Percentiles rank a stretch among this genome's conserved stretches.
phyloP scores from a whole-genome alignment of 495 filamentous ascomycete species.

The Talaromyces liani region DNA sequence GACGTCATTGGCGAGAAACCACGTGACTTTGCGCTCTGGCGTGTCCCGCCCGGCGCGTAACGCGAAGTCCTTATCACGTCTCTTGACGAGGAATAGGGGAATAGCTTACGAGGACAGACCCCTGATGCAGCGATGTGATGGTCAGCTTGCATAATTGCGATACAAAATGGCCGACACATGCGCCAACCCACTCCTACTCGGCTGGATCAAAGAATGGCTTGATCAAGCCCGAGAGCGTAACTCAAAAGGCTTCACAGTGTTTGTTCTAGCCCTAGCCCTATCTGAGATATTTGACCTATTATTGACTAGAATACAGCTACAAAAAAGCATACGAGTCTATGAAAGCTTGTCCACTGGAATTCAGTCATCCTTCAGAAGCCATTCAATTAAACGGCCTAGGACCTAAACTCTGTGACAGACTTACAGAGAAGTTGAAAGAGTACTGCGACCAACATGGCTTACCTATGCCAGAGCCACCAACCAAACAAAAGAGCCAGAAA shows the following conservation, averaged over 20 bases:
- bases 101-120: not conserved
- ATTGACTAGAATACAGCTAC: slow-evolving; percentile 39
- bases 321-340: slow-evolving; percentile 77
- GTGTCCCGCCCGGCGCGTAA: not conserved
- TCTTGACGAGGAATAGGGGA: not conserved
- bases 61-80: not conserved
- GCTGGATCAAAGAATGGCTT: slow-evolving; percentile 75
- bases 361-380: slow-evolving; percentile 68
- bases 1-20: not conserved
- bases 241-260: slow-evolving; percentile 59
- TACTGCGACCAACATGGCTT: slow-evolving; percentile 63
- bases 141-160: not conserved
- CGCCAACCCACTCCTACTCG: slow-evolving; percentile 67
- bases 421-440: slow-evolving; percentile 59
- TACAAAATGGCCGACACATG: slow-evolving; percentile 38
- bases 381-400: slow-evolving; percentile 68
- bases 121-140: not conserved
- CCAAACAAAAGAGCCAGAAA: slow-evolving; percentile 31
- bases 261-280: slow-evolving; percentile 12
- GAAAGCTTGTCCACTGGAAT: slow-evolving; percentile 66
- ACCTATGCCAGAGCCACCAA: slow-evolving; percentile 57
- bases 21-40: not conserved
- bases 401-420: slow-evolving; percentile 57
- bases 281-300: not conserved
- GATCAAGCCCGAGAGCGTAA: slow-evolving; percentile 66